Conservation (phyloP, 2,329 filamentous ascomycete species). For the Pleurostoma richardsiae region DNA sequence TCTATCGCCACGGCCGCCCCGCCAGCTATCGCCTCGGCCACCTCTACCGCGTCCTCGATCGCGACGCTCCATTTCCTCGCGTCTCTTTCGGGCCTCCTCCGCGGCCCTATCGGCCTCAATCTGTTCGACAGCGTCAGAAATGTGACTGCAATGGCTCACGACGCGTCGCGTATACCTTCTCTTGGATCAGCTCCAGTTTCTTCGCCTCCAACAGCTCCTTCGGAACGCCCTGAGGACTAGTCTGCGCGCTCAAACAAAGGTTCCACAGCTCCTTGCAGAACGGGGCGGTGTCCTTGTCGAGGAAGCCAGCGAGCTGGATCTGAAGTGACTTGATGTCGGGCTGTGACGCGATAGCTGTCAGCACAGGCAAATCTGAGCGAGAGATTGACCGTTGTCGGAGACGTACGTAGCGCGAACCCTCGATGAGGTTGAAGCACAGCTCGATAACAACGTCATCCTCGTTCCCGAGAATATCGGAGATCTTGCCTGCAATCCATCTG, state of each 20-base stretch:
- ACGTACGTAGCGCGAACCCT: slow-evolving; percentile 72
- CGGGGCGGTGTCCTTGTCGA: slow-evolving; percentile 81
- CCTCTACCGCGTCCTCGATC: slow-evolving; percentile 53
- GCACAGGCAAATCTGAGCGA: neutral
- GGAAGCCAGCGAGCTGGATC: slow-evolving; percentile 89
- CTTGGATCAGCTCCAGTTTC: slow-evolving; percentile 89
- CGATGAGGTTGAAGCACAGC: slow-evolving; percentile 65
- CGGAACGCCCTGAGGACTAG: slow-evolving; percentile 83
- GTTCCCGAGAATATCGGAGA: slow-evolving; percentile 80
- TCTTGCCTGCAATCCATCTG: slow-evolving; percentile 90
- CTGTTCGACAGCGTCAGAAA: slow-evolving; percentile 32
- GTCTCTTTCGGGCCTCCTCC: slow-evolving; percentile 66
- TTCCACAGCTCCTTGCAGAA: slow-evolving; percentile 97
- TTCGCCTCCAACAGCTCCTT: slow-evolving; percentile 94
- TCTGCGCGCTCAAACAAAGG: slow-evolving; percentile 83
- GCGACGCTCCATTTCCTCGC: slow-evolving; percentile 65
- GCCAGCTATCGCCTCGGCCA: slow-evolving; percentile 43
- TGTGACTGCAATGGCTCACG: neutral
- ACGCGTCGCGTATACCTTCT: slow-evolving; percentile 62
- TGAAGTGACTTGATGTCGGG: slow-evolving; percentile 94
- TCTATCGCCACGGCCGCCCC: slow-evolving; percentile 47
- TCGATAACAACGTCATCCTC: slow-evolving; percentile 97
- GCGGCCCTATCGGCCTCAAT: slow-evolving; percentile 78
- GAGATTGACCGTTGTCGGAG: neutral
- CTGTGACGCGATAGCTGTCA: slow-evolving; percentile 40